These are phyloP conservation scores for Fusarium coicis DNA, from an alignment of 2,329 filamentous ascomycete species.

Conservation along the genomic window DNA sequence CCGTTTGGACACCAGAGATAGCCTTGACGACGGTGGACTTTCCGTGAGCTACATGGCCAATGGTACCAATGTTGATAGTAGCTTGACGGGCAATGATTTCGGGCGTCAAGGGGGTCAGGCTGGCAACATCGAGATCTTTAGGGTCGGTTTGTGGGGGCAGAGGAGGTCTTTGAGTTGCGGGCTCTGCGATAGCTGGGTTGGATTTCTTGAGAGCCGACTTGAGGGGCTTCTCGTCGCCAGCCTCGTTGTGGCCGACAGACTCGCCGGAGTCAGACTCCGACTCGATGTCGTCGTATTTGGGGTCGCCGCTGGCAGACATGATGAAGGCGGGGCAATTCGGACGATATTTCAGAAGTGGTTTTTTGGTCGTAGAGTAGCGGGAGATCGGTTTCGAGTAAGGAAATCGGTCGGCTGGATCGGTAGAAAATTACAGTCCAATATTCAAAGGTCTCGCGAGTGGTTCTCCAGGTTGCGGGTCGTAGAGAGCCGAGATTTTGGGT, in stretches of 20 bases:
- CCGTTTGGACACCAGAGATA: slow-evolving; percentile 96
- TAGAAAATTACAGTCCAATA: slow-evolving; percentile 38
- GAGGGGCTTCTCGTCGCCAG: slow-evolving; percentile 72
- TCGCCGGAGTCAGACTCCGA: slow-evolving; percentile 76
- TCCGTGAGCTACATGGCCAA: slow-evolving; percentile 98
- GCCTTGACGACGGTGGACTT: slow-evolving; percentile 99
- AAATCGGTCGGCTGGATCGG: slow-evolving; percentile 25
- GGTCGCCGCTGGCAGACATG: slow-evolving; percentile 69
- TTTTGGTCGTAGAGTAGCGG: slow-evolving; percentile 33
- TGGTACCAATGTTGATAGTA: slow-evolving; percentile 98
- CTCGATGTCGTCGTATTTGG: slow-evolving; percentile 77
- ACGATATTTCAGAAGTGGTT: slow-evolving; percentile 32
- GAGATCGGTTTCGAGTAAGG: slow-evolving; percentile 14
- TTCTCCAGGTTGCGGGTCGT: slow-evolving; percentile 36
- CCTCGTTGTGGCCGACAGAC: slow-evolving; percentile 69
- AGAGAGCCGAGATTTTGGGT: slow-evolving; percentile 39
- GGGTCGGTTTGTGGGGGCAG: slow-evolving; percentile 93
- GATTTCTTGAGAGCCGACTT: slow-evolving; percentile 90
- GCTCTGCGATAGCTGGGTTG: slow-evolving; percentile 63
- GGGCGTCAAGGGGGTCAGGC: slow-evolving; percentile 85
- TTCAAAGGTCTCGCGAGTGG: slow-evolving; percentile 18
- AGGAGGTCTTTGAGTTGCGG: slow-evolving; percentile 63
- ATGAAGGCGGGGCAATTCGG: slow-evolving; percentile 49
- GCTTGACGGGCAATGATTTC: slow-evolving; percentile 98
- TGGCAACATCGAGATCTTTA: slow-evolving; percentile 83